These are phyloP conservation scores for Cenchrus purpureus DNA, from an alignment of 176 grass and related monocot genomes.

Conservation along the genomic window DNA sequence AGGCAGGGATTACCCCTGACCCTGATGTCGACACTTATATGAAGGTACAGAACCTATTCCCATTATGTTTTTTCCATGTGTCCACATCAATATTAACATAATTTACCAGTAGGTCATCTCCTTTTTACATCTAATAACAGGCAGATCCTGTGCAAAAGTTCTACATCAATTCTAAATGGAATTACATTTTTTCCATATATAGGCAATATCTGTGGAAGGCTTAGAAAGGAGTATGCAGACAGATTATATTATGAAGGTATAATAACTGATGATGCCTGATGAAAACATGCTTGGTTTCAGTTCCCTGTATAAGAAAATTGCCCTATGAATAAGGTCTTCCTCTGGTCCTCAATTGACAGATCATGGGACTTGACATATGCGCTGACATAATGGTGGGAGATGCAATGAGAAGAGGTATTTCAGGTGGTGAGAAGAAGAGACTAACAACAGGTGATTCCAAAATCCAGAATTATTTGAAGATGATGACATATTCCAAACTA, in stretches of 20 bases:
- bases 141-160: not conserved
- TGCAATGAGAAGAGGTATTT: slow-evolving; percentile 93
- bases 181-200: not conserved
- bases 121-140: not conserved
- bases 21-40: slow-evolving; percentile 85
- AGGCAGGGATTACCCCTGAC: slow-evolving; percentile 68
- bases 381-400: slow-evolving; percentile 73
- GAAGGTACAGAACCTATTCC: slow-evolving; percentile 55
- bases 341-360: slow-evolving; percentile 45
- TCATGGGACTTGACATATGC: slow-evolving; percentile 91
- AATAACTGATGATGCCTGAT: not conserved
- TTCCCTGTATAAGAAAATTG: not conserved
- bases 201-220: slow-evolving; percentile 77
- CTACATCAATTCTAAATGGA: not conserved
- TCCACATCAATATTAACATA: not conserved
- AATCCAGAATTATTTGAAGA: not conserved
- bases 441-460: slow-evolving; percentile 70
- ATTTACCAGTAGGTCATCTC: not conserved
- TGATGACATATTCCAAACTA: not conserved
- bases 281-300: not conserved
- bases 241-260: slow-evolving; percentile 94
- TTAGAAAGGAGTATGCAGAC: slow-evolving; percentile 83
- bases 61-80: not conserved
- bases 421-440: slow-evolving; percentile 89
- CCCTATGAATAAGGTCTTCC: slow-evolving; percentile 17